phyloP scores from a whole-genome alignment of 2,329 filamentous ascomycete genomes.

The Nemania bipapillata region DNA sequence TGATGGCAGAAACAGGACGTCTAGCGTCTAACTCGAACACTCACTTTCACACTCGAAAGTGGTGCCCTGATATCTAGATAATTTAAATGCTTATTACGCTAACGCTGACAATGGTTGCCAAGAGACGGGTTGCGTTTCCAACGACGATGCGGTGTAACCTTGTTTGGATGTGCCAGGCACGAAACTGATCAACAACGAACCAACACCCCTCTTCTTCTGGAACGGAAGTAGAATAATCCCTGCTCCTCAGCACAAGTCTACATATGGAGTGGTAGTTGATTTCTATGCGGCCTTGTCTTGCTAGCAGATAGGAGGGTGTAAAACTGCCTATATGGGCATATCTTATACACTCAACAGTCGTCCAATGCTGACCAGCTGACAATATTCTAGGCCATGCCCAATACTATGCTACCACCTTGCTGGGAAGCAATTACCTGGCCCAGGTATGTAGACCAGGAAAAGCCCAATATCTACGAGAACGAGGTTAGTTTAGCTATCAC shows the following conservation, averaged over 20 bases:
- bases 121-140: conserved; percentile 28
- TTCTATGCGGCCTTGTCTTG: conserved; percentile 1
- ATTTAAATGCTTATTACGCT: conserved; percentile 6
- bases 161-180: conserved; percentile 31
- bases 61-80: conserved; percentile 12
- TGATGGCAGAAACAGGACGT: neutral
- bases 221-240: conserved; percentile 35
- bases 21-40: conserved; percentile 12
- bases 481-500: conserved; percentile 26
- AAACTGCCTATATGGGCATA: conserved; percentile 23
- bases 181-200: conserved; percentile 32
- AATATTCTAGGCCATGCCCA: conserved; percentile 41
- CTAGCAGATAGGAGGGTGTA: conserved; percentile 36
- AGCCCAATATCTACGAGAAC: conserved; percentile 29
- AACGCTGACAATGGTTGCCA: conserved; percentile 20
- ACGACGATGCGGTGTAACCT: conserved; percentile 35
- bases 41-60: neutral
- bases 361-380: conserved; percentile 32
- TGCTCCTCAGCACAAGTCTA: conserved; percentile 10
- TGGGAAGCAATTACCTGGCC: conserved; percentile 37
- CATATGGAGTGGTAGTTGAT: conserved; percentile 18
- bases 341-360: neutral
- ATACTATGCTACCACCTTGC: conserved; percentile 42
- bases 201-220: conserved; percentile 37
- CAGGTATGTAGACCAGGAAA: conserved; percentile 32